Evolutionary conservation across 768 basidiomycete genomes (phyloP), one percentile per base, ranked within the genome.

Genomic region (Mycena vulgaris): DNA sequence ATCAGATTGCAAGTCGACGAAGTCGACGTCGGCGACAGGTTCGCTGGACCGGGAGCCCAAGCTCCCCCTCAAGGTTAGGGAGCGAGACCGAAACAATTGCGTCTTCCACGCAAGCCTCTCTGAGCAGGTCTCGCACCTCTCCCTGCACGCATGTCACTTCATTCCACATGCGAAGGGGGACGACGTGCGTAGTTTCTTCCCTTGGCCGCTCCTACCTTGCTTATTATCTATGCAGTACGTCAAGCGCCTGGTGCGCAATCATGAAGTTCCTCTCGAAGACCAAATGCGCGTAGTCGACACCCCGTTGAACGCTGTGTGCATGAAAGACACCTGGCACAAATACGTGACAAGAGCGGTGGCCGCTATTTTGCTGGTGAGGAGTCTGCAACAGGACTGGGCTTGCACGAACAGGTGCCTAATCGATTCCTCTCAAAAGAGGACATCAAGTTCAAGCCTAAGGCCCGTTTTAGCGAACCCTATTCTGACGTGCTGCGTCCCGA

Each of bases 341-440:
- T 52, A 39, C 28, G 10, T 62, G 27, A 25, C 33, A 27, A 51
- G 9, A 21, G 33, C 48, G 19, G 5, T 1, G 35, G 61, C 49
- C 48, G 48, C 35, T 9, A 39, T 51, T 48, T n/a, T 62, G 13
- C 61, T 8, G 31, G 58, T 33, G 58, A 60, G 58, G 42, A 47
- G 30, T 60, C 45, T 60, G 30, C 42, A 47, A 60, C 58, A 33
- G 58, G 58, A 40, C 58, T 47, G n/a, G n/a, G n/a, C n/a, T n/a
- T n/a, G n/a, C 58, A 25, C 58, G 2, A 35, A 42, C 58, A 60
- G 48, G 61, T 62, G 9, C 61, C 49, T 17, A 61, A 61, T 28
- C 47, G 60, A 35, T 61, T 61, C 47, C 60, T 61, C 17, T 61
- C 60, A 35, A 37, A 27, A 39, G 60, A 35, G 10, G 60, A 61